Percentiles rank a stretch among this genome's conserved stretches.
Evolutionary conservation across 2,329 filamentous ascomycete genomes (phyloP).

Genomic region (Whalleya microplaca): DNA sequence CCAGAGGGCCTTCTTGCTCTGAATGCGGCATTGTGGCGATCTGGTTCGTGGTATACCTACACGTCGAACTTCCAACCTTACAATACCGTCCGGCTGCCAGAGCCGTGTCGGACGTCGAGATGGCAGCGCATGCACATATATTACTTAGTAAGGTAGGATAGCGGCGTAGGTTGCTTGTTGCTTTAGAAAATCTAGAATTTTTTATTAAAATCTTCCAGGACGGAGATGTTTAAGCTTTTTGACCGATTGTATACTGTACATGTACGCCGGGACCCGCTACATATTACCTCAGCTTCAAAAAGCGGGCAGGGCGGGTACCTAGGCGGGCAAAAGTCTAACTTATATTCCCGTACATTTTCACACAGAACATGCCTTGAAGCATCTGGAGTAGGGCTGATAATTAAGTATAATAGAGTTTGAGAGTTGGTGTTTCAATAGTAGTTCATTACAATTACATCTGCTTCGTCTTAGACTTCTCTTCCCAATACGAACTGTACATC

Average conservation of each 20-base stretch:
- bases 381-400: too few relatives aligned
- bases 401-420: too few relatives aligned
- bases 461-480: too few relatives aligned
- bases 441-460: too few relatives aligned
- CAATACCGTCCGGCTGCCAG: neutral
- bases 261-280: neutral
- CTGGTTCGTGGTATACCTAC: neutral
- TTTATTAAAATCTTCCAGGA: neutral
- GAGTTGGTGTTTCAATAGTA: too few relatives aligned
- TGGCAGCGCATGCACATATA: slow-evolving; percentile 2
- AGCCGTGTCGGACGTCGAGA: slow-evolving; percentile 4
- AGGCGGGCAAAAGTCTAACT: too few relatives aligned
- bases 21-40: slow-evolving; percentile 57
- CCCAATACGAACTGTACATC: too few relatives aligned
- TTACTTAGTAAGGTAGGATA: neutral
- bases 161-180: neutral
- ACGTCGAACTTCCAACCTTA: neutral
- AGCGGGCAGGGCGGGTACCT: too few relatives aligned
- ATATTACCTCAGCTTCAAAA: neutral
- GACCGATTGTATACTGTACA: neutral
- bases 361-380: too few relatives aligned
- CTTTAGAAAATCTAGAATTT: neutral
- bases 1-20: slow-evolving; percentile 62
- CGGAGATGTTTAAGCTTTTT: neutral
- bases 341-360: too few relatives aligned